Conservation (phyloP, 208 protist species). For the Jaenimonas drosophilae region DNA sequence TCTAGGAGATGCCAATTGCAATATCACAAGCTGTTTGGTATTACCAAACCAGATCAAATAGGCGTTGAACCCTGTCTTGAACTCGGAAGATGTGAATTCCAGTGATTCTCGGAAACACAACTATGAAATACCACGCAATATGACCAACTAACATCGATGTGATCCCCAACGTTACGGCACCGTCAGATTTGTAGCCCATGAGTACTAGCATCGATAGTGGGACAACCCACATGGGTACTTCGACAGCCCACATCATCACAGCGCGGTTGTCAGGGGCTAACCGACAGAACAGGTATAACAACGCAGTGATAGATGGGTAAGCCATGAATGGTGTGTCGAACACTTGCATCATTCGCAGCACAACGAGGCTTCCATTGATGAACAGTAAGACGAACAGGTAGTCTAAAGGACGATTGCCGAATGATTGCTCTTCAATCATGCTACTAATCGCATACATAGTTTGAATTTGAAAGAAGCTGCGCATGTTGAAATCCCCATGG, state of each 20-base stretch:
- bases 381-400: conserved; percentile 56
- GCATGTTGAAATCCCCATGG: conserved; percentile 38
- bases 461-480: conserved; percentile 43
- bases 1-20: neutral
- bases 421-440: conserved; percentile 63
- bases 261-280: conserved; percentile 45
- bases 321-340: conserved; percentile 52
- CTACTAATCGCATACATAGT: conserved; percentile 58
- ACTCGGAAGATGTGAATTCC: conserved; percentile 12
- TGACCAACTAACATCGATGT: conserved; percentile 53
- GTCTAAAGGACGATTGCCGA: conserved; percentile 34
- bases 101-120: conserved; percentile 84
- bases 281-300: conserved; percentile 71
- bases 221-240: conserved; percentile 36
- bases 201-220: conserved; percentile 43
- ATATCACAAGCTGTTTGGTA: too few species aligned
- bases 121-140: conserved; percentile 67
- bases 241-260: conserved; percentile 35
- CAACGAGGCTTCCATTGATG: conserved; percentile 32
- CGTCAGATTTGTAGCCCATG: conserved; percentile 10
- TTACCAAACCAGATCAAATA: too few species aligned
- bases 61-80: neutral
- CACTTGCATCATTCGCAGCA: conserved; percentile 20
- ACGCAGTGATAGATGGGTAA: conserved; percentile 27
- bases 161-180: conserved; percentile 21